Conservation (phyloP, 371 early-diverging fungal species). For the Phascolomyces articulosus region DNA sequence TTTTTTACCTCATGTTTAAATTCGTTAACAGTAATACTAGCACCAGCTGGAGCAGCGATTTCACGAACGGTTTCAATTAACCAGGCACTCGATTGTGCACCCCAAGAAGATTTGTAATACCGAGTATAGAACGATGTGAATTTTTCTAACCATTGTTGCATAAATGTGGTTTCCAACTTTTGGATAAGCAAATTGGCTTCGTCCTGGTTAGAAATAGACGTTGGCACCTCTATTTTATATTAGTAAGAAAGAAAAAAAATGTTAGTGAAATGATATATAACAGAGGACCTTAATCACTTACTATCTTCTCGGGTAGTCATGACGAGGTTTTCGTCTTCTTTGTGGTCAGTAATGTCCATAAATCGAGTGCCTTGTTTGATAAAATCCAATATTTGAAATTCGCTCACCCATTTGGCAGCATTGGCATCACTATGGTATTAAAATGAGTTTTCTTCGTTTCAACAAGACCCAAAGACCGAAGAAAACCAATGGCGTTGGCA, state of each 20-base stretch:
- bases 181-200: conserved; percentile 60
- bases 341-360: conserved; percentile 89
- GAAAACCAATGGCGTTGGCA: background rate
- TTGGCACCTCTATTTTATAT: conserved; percentile 46
- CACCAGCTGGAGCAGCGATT: conserved; percentile 41
- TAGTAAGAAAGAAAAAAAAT: conserved; percentile 5
- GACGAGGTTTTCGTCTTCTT: conserved; percentile 14
- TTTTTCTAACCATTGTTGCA: conserved; percentile 64
- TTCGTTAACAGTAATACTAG: conserved; percentile 69
- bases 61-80: conserved; percentile 63
- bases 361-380: conserved; percentile 67
- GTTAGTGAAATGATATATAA: background rate
- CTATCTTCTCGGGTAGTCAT: background rate
- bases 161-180: conserved; percentile 61
- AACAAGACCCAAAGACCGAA: too few species aligned
- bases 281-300: background rate
- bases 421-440: conserved; percentile 1
- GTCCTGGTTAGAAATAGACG: conserved; percentile 42
- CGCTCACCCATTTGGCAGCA: conserved; percentile 59
- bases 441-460: background rate
- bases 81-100: conserved; percentile 79
- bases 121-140: conserved; percentile 88
- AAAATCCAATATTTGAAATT: conserved; percentile 68
- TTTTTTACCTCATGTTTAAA: conserved; percentile 68
- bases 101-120: conserved; percentile 83